Evolutionary conservation across 2,329 filamentous ascomycete genomes (phyloP).

Genomic region (Neodidymelliopsis sp.): DNA sequence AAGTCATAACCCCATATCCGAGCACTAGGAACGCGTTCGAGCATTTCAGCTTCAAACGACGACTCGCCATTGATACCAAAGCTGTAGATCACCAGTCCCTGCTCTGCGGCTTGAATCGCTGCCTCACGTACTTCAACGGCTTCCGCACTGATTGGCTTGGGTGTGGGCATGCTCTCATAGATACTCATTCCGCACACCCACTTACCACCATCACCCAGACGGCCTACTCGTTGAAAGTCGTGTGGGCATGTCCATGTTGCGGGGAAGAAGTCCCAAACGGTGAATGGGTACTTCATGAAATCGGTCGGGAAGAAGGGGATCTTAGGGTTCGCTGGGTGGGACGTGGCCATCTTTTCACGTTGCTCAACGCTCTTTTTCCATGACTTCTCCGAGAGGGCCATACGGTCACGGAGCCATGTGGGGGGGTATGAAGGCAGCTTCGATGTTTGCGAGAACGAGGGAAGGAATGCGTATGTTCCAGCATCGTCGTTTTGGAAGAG

Average conservation of each 20-base stretch:
- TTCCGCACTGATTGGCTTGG: slow-evolving; percentile 19
- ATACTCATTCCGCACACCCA: slow-evolving; percentile 47
- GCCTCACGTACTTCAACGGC: slow-evolving; percentile 22
- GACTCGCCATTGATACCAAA: slow-evolving; percentile 47
- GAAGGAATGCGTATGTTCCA: slow-evolving; percentile 35
- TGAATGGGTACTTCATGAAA: slow-evolving; percentile 43
- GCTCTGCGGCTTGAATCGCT: slow-evolving; percentile 23
- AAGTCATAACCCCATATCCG: slow-evolving; percentile 47
- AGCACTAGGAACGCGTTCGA: slow-evolving; percentile 41
- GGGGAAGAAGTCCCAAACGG: slow-evolving; percentile 46
- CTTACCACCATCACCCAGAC: slow-evolving; percentile 45
- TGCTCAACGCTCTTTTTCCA: slow-evolving; percentile 40
- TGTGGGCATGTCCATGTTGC: slow-evolving; percentile 45
- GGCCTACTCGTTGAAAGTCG: slow-evolving; percentile 43
- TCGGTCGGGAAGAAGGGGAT: slow-evolving; percentile 42
- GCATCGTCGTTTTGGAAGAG: slow-evolving; percentile 37
- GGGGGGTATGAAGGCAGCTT: slow-evolving; percentile 26
- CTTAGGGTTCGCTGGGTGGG: slow-evolving; percentile 37
- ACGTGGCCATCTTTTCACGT: slow-evolving; percentile 36
- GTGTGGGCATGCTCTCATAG: slow-evolving; percentile 36
- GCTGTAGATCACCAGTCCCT: slow-evolving; percentile 41
- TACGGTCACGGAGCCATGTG: slow-evolving; percentile 39
- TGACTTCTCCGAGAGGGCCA: slow-evolving; percentile 39
- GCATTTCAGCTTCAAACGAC: slow-evolving; percentile 46
- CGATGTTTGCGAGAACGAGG: slow-evolving; percentile 24